Base-by-base conservation (phyloP, 768 basidiomycete genomes). In the Pisolithus albus region DNA sequence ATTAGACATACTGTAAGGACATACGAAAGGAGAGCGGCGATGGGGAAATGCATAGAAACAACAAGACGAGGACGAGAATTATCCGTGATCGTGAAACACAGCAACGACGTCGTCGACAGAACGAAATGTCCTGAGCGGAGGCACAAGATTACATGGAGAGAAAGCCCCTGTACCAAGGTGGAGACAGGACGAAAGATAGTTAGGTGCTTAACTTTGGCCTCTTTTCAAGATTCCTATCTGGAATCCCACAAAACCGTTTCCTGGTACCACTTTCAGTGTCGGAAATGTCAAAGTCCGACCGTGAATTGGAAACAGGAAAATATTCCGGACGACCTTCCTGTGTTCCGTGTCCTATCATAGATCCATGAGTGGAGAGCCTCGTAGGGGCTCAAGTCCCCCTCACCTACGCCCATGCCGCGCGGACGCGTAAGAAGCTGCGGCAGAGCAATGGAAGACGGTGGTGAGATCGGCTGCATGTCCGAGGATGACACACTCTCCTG, bases 221-320 rank as follows among this genome's bases (percentile, higher is more conserved):
- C 39, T 61, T 67, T 62, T 67, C 64, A 18, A 59, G 7, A 32
- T 21, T 65, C 43, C 52, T 59, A 48, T 61, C 57, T 15, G 48
- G 48, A 49, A 58, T 24, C 37, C 54, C 55, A 48, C 57, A 59
- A 5, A 49, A 59, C 42, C 52, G 64, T 44, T 64, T 69, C 50
- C 58, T 57, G 16, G 60, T 46, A 49, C 56, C 56, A 46, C 5
- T 30, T 52, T 65, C 64, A 46, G 58, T 46, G 53, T 67, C 64
- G 18, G 64, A 65, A 49, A 45, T 49, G 9, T 70, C 66, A 19
- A 58, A 59, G 54, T 68, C 68, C 56, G 68, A 68, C 56, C 66
- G 64, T 51, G 66, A 68, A 53, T 68, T 55, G n/a, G 66, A 68
- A 26, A 68, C 66, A 4, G 64, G 66, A 4, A 68, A 68, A 63